Evolutionary conservation across 495 filamentous ascomycete species (phyloP).

Genomic region (Hamigera avellanea): DNA sequence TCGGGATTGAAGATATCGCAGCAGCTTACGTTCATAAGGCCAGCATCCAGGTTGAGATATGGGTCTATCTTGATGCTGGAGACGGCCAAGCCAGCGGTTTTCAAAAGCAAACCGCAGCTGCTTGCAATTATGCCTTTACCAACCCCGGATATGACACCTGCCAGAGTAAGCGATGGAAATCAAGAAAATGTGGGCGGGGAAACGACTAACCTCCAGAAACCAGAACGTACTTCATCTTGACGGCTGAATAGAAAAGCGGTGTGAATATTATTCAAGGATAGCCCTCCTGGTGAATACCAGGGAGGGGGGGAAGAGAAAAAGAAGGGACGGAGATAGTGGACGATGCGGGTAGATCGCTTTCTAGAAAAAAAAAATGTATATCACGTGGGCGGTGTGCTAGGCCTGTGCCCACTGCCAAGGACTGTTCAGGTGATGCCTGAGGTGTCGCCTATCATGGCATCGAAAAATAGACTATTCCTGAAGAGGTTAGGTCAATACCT

Average conservation of each 20-base stretch:
- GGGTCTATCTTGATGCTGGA: conserved; percentile 59
- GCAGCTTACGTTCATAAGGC: too few species aligned
- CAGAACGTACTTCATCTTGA: conserved; percentile 73
- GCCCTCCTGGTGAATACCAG: conserved; percentile 12
- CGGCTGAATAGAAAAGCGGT: conserved; percentile 2
- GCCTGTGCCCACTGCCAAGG: too few species aligned
- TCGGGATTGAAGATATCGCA: too few species aligned
- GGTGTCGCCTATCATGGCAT: too few species aligned
- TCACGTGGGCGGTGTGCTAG: too few species aligned
- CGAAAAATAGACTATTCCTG: too few species aligned
- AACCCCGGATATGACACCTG: conserved; percentile 69
- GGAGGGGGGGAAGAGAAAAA: conserved; percentile 10
- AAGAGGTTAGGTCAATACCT: too few species aligned
- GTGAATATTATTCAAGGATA: conserved; percentile 5
- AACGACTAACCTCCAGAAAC: conserved; percentile 58
- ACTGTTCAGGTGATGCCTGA: too few species aligned
- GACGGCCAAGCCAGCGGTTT: conserved; percentile 69
- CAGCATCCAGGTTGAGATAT: conserved; percentile 76
- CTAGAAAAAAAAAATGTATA: too few species aligned
- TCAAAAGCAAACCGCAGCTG: conserved; percentile 58
- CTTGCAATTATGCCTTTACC: conserved; percentile 75
- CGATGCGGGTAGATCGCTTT: too few species aligned
- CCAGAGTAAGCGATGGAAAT: background rate
- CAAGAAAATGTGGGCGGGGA: background rate
- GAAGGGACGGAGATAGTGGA: conserved; percentile 4